These are phyloP conservation scores for Phoma sp. DNA, from an alignment of 2,329 filamentous ascomycete species.

Conservation along the genomic window DNA sequence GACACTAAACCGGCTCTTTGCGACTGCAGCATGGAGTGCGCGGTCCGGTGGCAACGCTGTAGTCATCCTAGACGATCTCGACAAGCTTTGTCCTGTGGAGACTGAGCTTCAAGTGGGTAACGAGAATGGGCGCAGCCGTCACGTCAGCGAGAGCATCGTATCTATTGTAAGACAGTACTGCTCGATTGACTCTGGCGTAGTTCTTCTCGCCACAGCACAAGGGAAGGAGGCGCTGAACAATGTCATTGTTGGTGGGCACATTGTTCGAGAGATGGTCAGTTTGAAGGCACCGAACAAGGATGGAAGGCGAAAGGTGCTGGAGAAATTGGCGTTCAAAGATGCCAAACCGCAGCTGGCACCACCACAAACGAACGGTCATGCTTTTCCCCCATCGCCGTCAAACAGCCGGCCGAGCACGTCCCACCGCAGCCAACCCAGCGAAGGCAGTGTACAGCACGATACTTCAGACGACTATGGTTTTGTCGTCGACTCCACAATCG, in stretches of 20 bases:
- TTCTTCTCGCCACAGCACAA: slow-evolving; percentile 88
- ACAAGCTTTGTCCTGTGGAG: slow-evolving; percentile 90
- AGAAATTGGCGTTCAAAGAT: slow-evolving; percentile 69
- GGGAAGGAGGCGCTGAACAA: slow-evolving; percentile 92
- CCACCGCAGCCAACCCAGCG: slow-evolving; percentile 53
- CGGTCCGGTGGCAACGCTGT: slow-evolving; percentile 82
- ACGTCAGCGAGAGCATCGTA: slow-evolving; percentile 88
- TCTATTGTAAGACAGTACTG: slow-evolving; percentile 86
- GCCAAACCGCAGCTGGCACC: slow-evolving; percentile 31
- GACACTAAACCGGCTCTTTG: slow-evolving; percentile 81
- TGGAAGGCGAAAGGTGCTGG: slow-evolving; percentile 80
- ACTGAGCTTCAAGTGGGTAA: slow-evolving; percentile 93
- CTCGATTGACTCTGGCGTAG: slow-evolving; percentile 77
- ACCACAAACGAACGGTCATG: slow-evolving; percentile 35
- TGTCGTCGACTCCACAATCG: slow-evolving; percentile 75
- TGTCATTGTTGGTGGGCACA: slow-evolving; percentile 86
- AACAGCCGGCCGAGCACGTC: slow-evolving; percentile 55
- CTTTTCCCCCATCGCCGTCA: slow-evolving; percentile 52
- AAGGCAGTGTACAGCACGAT: slow-evolving; percentile 43
- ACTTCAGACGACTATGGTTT: slow-evolving; percentile 63
- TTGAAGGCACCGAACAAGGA: slow-evolving; percentile 94
- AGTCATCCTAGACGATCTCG: slow-evolving; percentile 90
- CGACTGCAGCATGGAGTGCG: slow-evolving; percentile 89
- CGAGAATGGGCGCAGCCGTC: slow-evolving; percentile 89
- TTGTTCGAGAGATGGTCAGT: slow-evolving; percentile 88